These are phyloP conservation scores for Spathaspora hagerdaliae DNA, from an alignment of 805 yeast genomes.

Conservation along the genomic window DNA sequence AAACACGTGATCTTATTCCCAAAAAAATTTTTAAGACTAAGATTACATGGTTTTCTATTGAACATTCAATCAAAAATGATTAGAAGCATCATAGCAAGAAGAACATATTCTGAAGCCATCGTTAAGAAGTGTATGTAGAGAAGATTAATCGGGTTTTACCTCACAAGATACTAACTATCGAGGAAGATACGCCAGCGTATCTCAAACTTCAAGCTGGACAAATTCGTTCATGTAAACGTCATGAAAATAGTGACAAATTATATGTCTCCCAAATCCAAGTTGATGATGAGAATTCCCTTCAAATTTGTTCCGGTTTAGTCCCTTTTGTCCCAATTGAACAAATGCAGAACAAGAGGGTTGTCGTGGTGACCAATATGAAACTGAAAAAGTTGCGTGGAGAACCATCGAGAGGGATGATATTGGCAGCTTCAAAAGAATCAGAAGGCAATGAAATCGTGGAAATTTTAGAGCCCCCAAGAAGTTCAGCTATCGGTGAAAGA, in stretches of 20 bases:
- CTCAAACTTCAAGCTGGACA: constrained; percentile 39
- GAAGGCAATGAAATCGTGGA: constrained; percentile 31
- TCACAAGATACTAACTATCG: no score
- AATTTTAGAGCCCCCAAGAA: constrained; percentile 43
- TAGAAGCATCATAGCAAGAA: not conserved
- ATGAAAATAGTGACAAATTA: constrained; percentile 56
- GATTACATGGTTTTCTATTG: no score
- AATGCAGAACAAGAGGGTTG: constrained; percentile 41
- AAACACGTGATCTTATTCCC: constrained; percentile 1
- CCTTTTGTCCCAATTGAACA: constrained; percentile 35
- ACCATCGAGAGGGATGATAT: constrained; percentile 58
- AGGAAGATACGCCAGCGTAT: not conserved
- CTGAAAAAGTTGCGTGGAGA: constrained; percentile 62
- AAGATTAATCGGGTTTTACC: no score
- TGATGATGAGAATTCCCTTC: constrained; percentile 17
- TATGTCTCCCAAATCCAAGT: constrained; percentile 51
- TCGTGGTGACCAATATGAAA: constrained; percentile 55
- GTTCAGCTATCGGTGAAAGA: constrained; percentile 33
- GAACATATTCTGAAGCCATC: not conserved
- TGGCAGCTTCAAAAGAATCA: constrained; percentile 47
- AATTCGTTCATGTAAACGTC: constrained; percentile 42
- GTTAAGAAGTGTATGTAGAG: not conserved
- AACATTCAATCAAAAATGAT: not conserved
- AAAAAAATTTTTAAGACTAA: no score
- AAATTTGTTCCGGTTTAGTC: constrained; percentile 61